Conservation (phyloP, 192 early-diverging fungal species). For the Pilaira anomala region DNA sequence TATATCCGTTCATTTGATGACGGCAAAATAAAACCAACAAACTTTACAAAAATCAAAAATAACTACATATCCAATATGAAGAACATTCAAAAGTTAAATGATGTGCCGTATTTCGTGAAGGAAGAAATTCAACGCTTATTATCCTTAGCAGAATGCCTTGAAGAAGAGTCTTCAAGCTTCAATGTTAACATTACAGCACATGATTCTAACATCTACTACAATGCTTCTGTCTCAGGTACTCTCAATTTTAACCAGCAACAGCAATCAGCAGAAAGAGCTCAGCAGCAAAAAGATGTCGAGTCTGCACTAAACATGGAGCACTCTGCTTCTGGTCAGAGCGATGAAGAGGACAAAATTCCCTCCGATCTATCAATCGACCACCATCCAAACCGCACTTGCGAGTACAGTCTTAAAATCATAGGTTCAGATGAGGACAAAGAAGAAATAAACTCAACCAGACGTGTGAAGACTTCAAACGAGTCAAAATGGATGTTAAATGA, state of each 20-base stretch:
- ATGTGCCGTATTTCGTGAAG: no score
- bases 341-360: constrained; percentile 13
- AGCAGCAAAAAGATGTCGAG: constrained; percentile 11
- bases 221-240: constrained; percentile 11
- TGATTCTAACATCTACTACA: constrained; percentile 11
- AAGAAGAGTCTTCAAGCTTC: constrained; percentile 10
- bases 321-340: constrained; percentile 5
- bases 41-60: no score
- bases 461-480: not conserved
- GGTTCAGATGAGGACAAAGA: constrained; percentile 2
- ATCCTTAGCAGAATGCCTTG: constrained; percentile 8
- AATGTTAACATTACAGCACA: constrained; percentile 9
- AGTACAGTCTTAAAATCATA: not conserved
- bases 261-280: constrained; percentile 11
- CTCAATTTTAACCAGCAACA: constrained; percentile 15
- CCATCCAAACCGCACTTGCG: constrained; percentile 13
- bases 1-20: no score
- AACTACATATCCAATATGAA: no score
- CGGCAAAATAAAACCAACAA: no score
- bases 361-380: constrained; percentile 19
- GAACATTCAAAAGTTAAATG: no score
- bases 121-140: no score
- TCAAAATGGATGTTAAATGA: not conserved
- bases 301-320: constrained; percentile 12
- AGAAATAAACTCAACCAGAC: not conserved